Evolutionary conservation across 495 filamentous ascomycete species (phyloP), one percentile per base, ranked within the genome.

Genomic region (Talaromyces liani): DNA sequence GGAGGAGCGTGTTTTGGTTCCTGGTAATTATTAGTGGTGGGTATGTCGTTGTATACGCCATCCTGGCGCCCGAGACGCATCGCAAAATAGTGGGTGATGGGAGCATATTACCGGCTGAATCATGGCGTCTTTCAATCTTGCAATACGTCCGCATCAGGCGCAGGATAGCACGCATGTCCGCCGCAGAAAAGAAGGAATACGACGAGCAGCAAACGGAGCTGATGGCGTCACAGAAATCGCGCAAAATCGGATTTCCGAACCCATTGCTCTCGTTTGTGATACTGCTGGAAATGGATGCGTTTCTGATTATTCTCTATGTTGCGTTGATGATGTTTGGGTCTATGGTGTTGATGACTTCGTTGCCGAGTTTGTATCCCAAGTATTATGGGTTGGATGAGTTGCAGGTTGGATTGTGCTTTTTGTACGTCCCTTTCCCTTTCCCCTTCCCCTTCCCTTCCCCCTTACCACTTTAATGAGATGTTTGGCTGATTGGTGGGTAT

Each of bases 61-160:
- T 89, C 51, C 67, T 77, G 9, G 76, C 89, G 16, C 88, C 88
- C 3, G 89, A 91, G 72, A 92, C 89, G 5, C 82, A 80, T 61
- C 78, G 89, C 7, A 86, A 83, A 14, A 82, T 93, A 4, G 89
- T 92, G 0, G 89, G 87, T 0, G 87, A 91, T 70, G 90, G 90
- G 22, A 70, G 67, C 18, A 41, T 67, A 9, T 51, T 66, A 10
- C 72, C 73, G 8, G 61, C 53, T 8, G 67, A 67, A 36, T 72
- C 69, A 67, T 76, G 72, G 75, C 70, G 72, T 64, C 69, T 70
- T 58, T 79, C 80, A 3, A 34, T 80, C 14, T 49, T 79, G 18
- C 75, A 78, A 53, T 79, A 74, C 54, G 39, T 79, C 1, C 68
- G 66, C 36, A 63, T 66, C 14, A 71, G 69, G 16, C 36, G 63